Conservation (phyloP, 495 filamentous ascomycete species). For the Aspergillus cavernicola region DNA sequence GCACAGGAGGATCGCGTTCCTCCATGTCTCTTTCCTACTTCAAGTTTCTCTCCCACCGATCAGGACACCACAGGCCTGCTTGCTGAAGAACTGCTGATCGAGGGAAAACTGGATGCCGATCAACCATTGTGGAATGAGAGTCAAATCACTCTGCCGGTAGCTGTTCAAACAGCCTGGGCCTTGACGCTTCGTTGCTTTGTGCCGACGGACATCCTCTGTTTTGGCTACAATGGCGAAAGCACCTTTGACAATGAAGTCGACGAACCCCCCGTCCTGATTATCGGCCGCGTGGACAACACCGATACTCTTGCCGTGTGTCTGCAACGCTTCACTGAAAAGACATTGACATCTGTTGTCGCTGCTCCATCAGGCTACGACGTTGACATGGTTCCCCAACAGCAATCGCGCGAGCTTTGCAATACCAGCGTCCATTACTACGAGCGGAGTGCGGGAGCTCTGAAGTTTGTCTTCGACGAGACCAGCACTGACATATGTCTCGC, state of each 20-base stretch:
- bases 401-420: background rate
- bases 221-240: background rate
- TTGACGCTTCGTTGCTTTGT: conserved; percentile 1
- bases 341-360: background rate
- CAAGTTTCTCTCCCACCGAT: background rate
- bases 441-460: too few relatives aligned
- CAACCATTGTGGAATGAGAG: background rate
- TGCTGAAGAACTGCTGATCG: background rate
- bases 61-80: background rate
- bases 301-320: background rate
- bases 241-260: background rate
- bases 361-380: background rate
- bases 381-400: background rate
- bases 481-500: background rate
- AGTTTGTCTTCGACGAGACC: background rate
- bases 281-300: conserved; percentile 1
- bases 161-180: background rate
- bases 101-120: background rate
- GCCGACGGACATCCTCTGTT: background rate
- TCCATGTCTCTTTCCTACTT: background rate
- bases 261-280: background rate
- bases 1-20: background rate
- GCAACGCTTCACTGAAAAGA: background rate
- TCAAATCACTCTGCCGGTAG: background rate
- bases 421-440: background rate